A percentile compares a stretch with the other conserved stretches of the same genome.
Conservation (phyloP, 1,284 basidiomycete species). For the Heliocybe sulcata region DNA sequence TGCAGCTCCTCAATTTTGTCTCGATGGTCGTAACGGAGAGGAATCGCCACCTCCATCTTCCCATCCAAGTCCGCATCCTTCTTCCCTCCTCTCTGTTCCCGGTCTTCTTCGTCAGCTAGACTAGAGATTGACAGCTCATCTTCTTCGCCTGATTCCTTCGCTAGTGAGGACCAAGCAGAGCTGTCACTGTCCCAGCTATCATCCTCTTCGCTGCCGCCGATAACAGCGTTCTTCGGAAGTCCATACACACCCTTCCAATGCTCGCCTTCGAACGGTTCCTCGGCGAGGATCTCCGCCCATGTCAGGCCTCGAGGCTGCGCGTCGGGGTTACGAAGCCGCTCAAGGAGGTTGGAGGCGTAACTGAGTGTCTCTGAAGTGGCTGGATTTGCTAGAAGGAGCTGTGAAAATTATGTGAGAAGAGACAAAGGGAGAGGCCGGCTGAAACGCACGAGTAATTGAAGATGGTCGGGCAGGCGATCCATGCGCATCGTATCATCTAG, state of each 20-base stretch:
- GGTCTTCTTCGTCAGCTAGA: not conserved
- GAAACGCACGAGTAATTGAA: conserved; percentile 59
- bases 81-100: not conserved
- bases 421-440: not conserved
- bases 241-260: conserved; percentile 67
- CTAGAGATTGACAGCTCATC: too few species aligned
- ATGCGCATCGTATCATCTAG: conserved; percentile 63
- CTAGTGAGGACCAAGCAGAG: too few species aligned
- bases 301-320: conserved; percentile 37
- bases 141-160: too few species aligned
- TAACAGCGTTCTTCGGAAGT: conserved; percentile 18
- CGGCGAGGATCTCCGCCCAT: conserved; percentile 69
- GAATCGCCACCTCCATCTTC: not conserved
- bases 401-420: not conserved
- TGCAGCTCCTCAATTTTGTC: conserved; percentile 51
- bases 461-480: conserved; percentile 51
- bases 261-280: conserved; percentile 73
- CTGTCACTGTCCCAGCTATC: conserved; percentile 17
- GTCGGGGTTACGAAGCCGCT: conserved; percentile 37
- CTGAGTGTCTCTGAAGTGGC: conserved; percentile 42
- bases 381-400: conserved; percentile 32
- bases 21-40: conserved; percentile 29
- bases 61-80: not conserved
- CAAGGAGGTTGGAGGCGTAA: conserved; percentile 43
- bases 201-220: conserved; percentile 25